A percentile compares a stretch with the other conserved stretches of the same genome.
Conservation (phyloP, 768 basidiomycete genomes). For the Daedaleopsis nitida region DNA sequence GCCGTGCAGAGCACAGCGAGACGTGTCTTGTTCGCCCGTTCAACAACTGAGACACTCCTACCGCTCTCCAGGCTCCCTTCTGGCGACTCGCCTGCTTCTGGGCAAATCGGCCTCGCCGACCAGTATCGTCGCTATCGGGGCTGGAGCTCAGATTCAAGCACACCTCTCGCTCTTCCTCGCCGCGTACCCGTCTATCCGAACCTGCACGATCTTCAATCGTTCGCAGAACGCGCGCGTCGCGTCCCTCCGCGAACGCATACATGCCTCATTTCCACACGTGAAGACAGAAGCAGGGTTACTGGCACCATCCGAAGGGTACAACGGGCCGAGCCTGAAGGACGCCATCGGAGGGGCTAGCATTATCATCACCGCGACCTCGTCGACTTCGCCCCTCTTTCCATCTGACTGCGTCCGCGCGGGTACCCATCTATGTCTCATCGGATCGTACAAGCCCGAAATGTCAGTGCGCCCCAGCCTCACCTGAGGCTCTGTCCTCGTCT, state of each 20-base stretch:
- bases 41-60: background rate
- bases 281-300: slow-evolving; percentile 14
- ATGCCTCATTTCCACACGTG: slow-evolving; percentile 29
- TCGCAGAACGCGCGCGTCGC: slow-evolving; percentile 49
- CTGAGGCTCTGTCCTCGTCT: background rate
- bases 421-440: slow-evolving; percentile 74
- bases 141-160: slow-evolving; percentile 68
- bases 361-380: slow-evolving; percentile 76
- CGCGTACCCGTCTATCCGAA: slow-evolving; percentile 53
- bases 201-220: slow-evolving; percentile 67
- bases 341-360: slow-evolving; percentile 53
- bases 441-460: slow-evolving; percentile 84
- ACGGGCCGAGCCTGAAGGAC: slow-evolving; percentile 25
- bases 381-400: slow-evolving; percentile 69
- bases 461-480: slow-evolving; percentile 6
- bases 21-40: background rate
- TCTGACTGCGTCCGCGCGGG: slow-evolving; percentile 61
- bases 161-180: slow-evolving; percentile 66
- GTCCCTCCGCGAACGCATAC: slow-evolving; percentile 37
- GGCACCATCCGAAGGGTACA: slow-evolving; percentile 9
- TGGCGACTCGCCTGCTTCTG: slow-evolving; percentile 60
- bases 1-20: background rate
- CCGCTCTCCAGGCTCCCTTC: slow-evolving; percentile 55
- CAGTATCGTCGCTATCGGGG: slow-evolving; percentile 65
- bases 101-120: slow-evolving; percentile 37